A percentile compares a stretch with the other conserved stretches of the same genome.
These are phyloP conservation scores for Populus trichocarpa DNA, from an alignment of 441 rosid genomes.

Conservation along the genomic window DNA sequence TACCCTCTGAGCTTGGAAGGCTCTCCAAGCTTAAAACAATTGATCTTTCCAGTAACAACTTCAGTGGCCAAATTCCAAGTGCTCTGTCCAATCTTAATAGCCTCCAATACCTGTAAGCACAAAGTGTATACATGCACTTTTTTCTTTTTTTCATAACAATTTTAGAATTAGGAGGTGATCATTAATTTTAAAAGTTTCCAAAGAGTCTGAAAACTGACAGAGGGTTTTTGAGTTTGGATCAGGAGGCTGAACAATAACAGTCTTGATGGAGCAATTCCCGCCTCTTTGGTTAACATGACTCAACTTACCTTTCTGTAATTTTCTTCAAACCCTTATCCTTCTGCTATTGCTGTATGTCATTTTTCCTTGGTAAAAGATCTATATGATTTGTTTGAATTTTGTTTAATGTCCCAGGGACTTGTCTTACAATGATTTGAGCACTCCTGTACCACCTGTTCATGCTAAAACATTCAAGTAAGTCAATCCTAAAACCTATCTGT, in stretches of 20 bases:
- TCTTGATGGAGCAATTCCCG: slow-evolving; percentile 65
- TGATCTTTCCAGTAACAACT: slow-evolving; percentile 43
- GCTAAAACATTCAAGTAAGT: slow-evolving; percentile 90
- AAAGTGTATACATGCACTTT: background rate
- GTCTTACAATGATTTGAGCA: slow-evolving; percentile 80
- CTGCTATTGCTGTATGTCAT: background rate
- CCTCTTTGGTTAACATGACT: slow-evolving; percentile 72
- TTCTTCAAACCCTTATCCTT: slow-evolving; percentile 21
- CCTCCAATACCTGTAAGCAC: slow-evolving; percentile 7
- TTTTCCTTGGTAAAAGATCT: background rate
- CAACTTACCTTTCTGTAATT: slow-evolving; percentile 80
- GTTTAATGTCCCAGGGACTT: slow-evolving; percentile 53
- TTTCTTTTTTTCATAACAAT: background rate
- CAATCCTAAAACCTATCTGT: background rate
- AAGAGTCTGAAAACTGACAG: background rate
- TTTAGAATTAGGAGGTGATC: background rate
- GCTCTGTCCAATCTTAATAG: slow-evolving; percentile 23
- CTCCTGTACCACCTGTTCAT: slow-evolving; percentile 64
- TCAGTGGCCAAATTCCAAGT: slow-evolving; percentile 55
- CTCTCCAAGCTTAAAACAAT: slow-evolving; percentile 73
- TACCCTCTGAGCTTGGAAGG: slow-evolving; percentile 77
- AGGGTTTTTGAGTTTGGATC: slow-evolving; percentile 21
- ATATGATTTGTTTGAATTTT: slow-evolving; percentile 6
- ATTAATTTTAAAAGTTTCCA: background rate
- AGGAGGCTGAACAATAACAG: slow-evolving; percentile 95